Base-by-base conservation (phyloP, 306 rosid genomes). In the Ziziphus jujuba region DNA sequence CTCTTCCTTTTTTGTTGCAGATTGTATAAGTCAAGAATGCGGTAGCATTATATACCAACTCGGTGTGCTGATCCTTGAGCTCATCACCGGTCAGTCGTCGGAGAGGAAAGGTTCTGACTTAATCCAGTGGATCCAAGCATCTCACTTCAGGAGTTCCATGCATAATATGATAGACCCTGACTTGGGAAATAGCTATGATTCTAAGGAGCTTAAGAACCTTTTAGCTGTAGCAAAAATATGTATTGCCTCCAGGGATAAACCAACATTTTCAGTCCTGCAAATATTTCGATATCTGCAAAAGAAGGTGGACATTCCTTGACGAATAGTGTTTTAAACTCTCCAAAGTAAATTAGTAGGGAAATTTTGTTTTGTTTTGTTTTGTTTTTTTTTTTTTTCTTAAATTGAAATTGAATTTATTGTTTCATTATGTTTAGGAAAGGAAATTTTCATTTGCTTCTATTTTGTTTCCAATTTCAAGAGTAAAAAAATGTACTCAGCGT, bases 151-250 rank as follows among this genome's bases (percentile, higher is more conserved):
- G 64, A 83, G 70, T 68, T 87, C 97, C 28, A 81, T 92, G 60
- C 81, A 86, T 77, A 86, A 90, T 65, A 92, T 92, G 98, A 75
- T 92, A 65, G 98, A 92, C 67, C 98, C 98, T 9, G 97, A 92
- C 69, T 85, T 92, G 16, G 98, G 97, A 60, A 80, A 84, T 71
- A 69, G 73, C 36, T 92, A 82, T 62, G 79, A 89, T 69, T 78
- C 83, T 49, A 83, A 69, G 67, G 98, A 86, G 77, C 86, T 86
- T 34, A 86, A 82, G 75, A 89, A 66, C 59, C 97, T 92, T 70
- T 88, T 92, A 22, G 85, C 82, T 25, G 82, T 92, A 75, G 98
- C 98, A 20, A 92, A 87, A 79, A 55, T 89, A 63, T 92, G 98
- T 71, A 81, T 87, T 69, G 85, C 77, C 81, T 86, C 93, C 53